phyloP scores from a whole-genome alignment of 495 filamentous ascomycete genomes.

The Podospora bellae-mahoneyi region DNA sequence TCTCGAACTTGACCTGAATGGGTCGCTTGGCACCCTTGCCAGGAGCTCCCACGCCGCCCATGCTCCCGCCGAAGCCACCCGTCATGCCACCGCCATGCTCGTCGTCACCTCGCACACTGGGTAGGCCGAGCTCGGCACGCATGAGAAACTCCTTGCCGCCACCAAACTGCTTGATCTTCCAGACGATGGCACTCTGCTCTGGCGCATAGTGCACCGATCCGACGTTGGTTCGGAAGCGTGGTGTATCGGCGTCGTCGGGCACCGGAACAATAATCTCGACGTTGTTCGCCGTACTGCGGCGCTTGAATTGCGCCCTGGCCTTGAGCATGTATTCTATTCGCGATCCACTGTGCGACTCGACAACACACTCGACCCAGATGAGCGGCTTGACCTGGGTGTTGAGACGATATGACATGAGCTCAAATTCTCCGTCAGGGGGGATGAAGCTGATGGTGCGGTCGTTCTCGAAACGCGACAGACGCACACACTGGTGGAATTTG shows the following conservation, averaged over 20 bases:
- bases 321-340: slow-evolving; percentile 99
- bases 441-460: slow-evolving; percentile 99
- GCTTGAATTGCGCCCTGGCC: slow-evolving; percentile 97
- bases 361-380: slow-evolving; percentile 98
- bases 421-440: slow-evolving; percentile 96
- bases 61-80: slow-evolving; percentile 91
- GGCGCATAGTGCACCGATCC: slow-evolving; percentile 98
- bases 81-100: slow-evolving; percentile 96
- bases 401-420: slow-evolving; percentile 98
- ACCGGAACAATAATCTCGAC: slow-evolving; percentile 97
- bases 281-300: slow-evolving; percentile 95
- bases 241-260: slow-evolving; percentile 94
- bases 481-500: slow-evolving; percentile 99
- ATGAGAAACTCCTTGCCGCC: slow-evolving; percentile 98
- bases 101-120: slow-evolving; percentile 93
- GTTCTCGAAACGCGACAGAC: slow-evolving; percentile 94
- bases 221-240: slow-evolving; percentile 95
- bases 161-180: slow-evolving; percentile 99
- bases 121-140: slow-evolving; percentile 94
- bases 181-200: slow-evolving; percentile 95
- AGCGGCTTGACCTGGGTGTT: slow-evolving; percentile 98
- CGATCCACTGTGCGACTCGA: slow-evolving; percentile 90
- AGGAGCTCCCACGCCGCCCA: slow-evolving; percentile 67
- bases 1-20: slow-evolving; percentile 99
- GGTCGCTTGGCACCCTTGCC: slow-evolving; percentile 88